Conservation (phyloP, 768 basidiomycete species). For the Cystofilobasidium capitatum region DNA sequence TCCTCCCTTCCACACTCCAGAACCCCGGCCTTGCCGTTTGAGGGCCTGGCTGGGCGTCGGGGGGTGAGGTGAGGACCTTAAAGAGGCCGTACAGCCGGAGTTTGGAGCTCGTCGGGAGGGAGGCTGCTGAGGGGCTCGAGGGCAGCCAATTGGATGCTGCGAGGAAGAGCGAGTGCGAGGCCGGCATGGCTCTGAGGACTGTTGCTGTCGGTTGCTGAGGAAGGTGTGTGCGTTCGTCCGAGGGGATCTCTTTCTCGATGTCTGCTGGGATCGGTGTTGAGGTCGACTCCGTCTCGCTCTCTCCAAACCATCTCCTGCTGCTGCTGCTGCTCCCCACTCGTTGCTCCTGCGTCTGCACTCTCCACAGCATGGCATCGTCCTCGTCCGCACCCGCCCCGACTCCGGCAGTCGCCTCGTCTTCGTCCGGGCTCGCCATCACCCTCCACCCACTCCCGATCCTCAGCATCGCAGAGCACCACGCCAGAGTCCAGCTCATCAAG, state of each 20-base stretch:
- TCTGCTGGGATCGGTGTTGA: too few species aligned
- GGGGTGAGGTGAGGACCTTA: neutral
- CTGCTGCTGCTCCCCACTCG: too few species aligned
- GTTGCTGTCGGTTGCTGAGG: too few species aligned
- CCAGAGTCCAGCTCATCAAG: slow-evolving; percentile 66
- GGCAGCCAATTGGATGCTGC: neutral
- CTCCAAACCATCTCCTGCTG: too few species aligned
- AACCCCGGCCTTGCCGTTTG: neutral
- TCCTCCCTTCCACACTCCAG: neutral
- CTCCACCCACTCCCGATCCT: slow-evolving; percentile 85
- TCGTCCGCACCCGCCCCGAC: neutral
- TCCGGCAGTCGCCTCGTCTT: neutral
- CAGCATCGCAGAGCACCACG: slow-evolving; percentile 92
- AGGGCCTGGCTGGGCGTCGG: neutral
- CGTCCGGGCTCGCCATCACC: neutral
- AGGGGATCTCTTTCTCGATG: too few species aligned
- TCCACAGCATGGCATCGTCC: too few species aligned
- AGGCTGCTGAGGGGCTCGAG: neutral
- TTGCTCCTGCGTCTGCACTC: too few species aligned
- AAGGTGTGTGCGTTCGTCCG: neutral
- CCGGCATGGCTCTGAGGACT: too few species aligned
- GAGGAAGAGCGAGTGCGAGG: neutral
- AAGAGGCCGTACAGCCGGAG: slow-evolving; percentile 1
- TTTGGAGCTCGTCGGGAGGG: neutral
- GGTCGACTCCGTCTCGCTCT: neutral